Evolutionary conservation across 768 basidiomycete species (phyloP), one percentile per base, ranked within the genome.

Genomic region (Chalciporus sphaerocephalus): DNA sequence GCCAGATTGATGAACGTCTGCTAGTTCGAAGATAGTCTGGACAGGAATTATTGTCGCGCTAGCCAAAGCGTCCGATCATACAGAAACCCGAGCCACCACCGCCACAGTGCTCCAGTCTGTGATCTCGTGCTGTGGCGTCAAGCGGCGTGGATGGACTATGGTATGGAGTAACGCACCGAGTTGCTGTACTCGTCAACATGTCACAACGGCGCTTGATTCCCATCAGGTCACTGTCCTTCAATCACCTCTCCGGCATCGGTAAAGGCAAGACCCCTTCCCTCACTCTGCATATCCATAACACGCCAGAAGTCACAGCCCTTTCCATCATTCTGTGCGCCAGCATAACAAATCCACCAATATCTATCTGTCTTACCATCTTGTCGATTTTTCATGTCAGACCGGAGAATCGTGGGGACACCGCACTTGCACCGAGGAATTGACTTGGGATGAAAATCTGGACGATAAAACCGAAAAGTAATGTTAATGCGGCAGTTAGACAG

Each of bases 381-480:
- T 32, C 79, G 68, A 41, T 82, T 81, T 59, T 89, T 90, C 86
- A 90, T 89, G 55, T 91, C 86, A 3, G 88, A 74, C 18, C 87
- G 68, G 40, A 91, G 67, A 33, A 87, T 76, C 9, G 78, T 81
- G 1, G 87, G 85, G 17, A 86, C 68, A 12, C 74, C 78, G 57
- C 89, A 92, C 54, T 81, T 78, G 57, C 90, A 92, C 35, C 72
- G 73, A 1, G 89, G 89, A 1, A 78, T 87, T 30, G 67, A 79
- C 18, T 68, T 58, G 4, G 89, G 77, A 18, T 71, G 69, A 60
- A 86, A 92, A 65, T 92, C 89, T 6, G 90, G 90, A 44, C 90
- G 77, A 53, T 84, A 92, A 59, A 92, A 92, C 13, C 90, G 76
- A 60, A 92, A 92, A 1, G 89, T 92, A 46, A 92, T 83, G 54